These are phyloP conservation scores for Pseudonitzschia multistriata DNA, from an alignment of 108 stramenopile genomes.

Conservation along the genomic window DNA sequence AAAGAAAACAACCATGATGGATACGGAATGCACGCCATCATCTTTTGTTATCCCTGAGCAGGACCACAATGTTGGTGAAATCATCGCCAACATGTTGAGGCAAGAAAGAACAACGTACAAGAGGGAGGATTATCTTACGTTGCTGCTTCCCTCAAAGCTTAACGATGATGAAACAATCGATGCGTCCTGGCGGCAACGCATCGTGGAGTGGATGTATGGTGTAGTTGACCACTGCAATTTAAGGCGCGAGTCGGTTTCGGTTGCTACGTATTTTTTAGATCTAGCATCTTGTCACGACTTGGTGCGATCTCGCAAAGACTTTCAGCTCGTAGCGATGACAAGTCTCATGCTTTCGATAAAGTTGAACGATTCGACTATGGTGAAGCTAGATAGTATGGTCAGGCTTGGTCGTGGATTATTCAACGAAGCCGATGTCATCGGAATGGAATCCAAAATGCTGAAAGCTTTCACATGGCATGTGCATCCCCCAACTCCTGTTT, in stretches of 20 bases:
- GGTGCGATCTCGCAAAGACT: constrained; percentile 42
- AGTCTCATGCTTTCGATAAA: constrained; percentile 76
- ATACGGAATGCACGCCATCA: not conserved
- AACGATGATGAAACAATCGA: constrained; percentile 35
- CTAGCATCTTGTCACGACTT: constrained; percentile 33
- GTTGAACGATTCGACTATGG: constrained; percentile 57
- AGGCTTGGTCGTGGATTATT: constrained; percentile 56
- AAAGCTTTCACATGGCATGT: constrained; percentile 62
- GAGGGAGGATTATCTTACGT: constrained; percentile 33
- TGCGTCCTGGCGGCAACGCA: constrained; percentile 57
- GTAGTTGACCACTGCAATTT: constrained; percentile 65
- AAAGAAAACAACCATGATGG: not conserved
- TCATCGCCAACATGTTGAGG: constrained; percentile 32
- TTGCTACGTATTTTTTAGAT: constrained; percentile 66
- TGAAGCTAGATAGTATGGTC: constrained; percentile 62
- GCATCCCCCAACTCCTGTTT: constrained; percentile 69
- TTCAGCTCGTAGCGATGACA: constrained; percentile 74
- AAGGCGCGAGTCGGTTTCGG: constrained; percentile 61
- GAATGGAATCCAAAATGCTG: constrained; percentile 65
- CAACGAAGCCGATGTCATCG: constrained; percentile 56
- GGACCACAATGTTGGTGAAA: constrained; percentile 31
- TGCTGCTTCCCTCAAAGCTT: constrained; percentile 14
- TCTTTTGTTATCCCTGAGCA: not conserved
- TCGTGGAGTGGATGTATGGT: constrained; percentile 78
- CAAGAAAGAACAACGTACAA: constrained; percentile 43